Conservation (phyloP, 2,329 filamentous ascomycete genomes). For the Chrysosporium queenslandicum region DNA sequence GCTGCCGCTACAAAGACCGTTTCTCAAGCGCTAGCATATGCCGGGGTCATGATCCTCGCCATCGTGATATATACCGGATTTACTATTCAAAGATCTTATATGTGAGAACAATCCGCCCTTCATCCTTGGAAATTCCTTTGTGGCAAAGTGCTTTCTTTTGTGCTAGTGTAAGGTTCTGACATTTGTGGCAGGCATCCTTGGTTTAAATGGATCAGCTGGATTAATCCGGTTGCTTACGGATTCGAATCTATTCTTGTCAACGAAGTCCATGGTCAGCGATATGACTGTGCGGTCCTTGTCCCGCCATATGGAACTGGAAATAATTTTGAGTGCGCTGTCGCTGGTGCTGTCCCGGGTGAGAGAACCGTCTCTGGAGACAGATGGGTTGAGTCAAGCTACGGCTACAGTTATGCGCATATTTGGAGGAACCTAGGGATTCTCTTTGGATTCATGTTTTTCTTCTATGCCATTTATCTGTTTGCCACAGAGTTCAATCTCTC, state of each 20-base stretch:
- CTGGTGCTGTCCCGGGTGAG: conserved; percentile 47
- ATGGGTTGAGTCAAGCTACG: conserved; percentile 48
- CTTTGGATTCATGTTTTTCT: conserved; percentile 53
- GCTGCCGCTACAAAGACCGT: conserved; percentile 51
- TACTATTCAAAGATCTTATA: conserved; percentile 40
- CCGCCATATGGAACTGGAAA: conserved; percentile 39
- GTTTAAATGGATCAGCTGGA: conserved; percentile 58
- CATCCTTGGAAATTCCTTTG: too few species aligned
- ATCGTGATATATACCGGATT: conserved; percentile 61
- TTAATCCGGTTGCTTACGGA: conserved; percentile 56
- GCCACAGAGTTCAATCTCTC: conserved; percentile 57
- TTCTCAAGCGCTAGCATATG: conserved; percentile 52
- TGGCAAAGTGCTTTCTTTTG: neutral
- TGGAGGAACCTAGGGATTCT: conserved; percentile 64
- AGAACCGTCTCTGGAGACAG: conserved; percentile 50
- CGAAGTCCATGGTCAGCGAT: conserved; percentile 49
- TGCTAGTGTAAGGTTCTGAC: conserved; percentile 15
- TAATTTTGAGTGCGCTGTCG: conserved; percentile 45
- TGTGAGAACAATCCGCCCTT: conserved; percentile 15
- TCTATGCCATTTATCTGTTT: conserved; percentile 54
- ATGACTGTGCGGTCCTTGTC: conserved; percentile 45
- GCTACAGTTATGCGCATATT: conserved; percentile 48
- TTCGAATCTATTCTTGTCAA: conserved; percentile 52
- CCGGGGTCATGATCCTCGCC: conserved; percentile 44
- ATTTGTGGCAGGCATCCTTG: conserved; percentile 43